Evolutionary conservation across 805 yeast species (phyloP).

Genomic region (Danielia reshetovae): DNA sequence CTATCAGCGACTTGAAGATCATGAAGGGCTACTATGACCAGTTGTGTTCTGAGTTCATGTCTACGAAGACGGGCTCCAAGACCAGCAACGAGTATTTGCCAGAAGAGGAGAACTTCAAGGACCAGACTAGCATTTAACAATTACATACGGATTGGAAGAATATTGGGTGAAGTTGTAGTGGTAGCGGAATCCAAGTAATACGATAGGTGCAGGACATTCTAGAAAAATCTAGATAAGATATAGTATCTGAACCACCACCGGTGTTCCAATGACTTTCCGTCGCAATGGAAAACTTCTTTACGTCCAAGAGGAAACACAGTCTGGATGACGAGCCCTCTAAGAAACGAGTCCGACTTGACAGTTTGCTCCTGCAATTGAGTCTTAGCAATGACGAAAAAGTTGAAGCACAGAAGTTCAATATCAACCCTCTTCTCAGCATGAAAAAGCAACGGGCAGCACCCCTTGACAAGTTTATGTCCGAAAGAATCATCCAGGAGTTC

Average conservation of each 20-base stretch:
- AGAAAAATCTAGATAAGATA: too few relatives aligned
- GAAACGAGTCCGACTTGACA: conserved; percentile 31
- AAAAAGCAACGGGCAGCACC: conserved; percentile 3
- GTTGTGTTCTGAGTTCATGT: conserved; percentile 24
- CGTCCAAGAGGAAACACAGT: too few relatives aligned
- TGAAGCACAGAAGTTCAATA: conserved; percentile 2
- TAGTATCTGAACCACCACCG: too few relatives aligned
- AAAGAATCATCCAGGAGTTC: conserved; percentile 22
- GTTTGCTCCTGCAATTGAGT: conserved; percentile 21
- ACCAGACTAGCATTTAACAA: background rate
- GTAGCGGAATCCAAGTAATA: too few relatives aligned
- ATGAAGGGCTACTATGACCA: conserved; percentile 37
- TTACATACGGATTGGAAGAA: too few relatives aligned
- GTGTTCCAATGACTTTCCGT: too few relatives aligned
- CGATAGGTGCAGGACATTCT: too few relatives aligned
- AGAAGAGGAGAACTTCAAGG: conserved; percentile 7
- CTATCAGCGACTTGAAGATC: conserved; percentile 30
- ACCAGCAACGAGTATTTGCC: conserved; percentile 14
- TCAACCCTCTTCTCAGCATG: conserved; percentile 11
- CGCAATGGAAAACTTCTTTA: too few relatives aligned
- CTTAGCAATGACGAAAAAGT: conserved; percentile 10
- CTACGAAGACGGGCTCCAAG: conserved; percentile 12
- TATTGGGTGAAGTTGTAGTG: too few relatives aligned
- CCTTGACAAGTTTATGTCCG: conserved; percentile 20
- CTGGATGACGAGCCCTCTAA: too few relatives aligned